Evolutionary conservation across 2,329 filamentous ascomycete genomes (phyloP), one percentile per base, ranked within the genome.

Genomic region (Sporothrix dimorphospora): DNA sequence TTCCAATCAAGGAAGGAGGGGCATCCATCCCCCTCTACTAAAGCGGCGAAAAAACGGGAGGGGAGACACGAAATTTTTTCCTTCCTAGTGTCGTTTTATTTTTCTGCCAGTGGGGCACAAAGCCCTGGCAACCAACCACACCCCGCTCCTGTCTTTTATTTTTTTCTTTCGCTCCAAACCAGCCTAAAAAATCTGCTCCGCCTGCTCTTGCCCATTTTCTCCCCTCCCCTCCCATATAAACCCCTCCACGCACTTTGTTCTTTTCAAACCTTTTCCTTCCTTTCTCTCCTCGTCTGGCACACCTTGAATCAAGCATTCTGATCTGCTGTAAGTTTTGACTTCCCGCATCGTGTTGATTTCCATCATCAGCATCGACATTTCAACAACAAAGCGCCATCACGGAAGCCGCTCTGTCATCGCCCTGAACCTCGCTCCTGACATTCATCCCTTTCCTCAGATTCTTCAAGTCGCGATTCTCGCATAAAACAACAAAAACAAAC

Each of bases 221-320:
- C 53, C 42, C 59, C 40, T 49, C 66, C 24, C 30, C 55, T 72
- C 63, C 72, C 74, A 74, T 76, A 75, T 73, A 76, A 76, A 75
- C 75, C 74, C 74, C 75, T 73, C 73, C 73, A 74, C 72, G 72
- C 72, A 72, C 72, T 72, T 68, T 19, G 3, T 72, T 73, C 59
- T 70, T 76, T 76, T 67, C 57, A 72, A 72, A 73, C 19, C 47
- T 67, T 73, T 73, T 73, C 65, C 72, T 55, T 45, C n/a, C 72
- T 76, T 78, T 81, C 76, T 74, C 76, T 78, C 79, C 78, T 77
- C 77, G 77, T 80, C 79, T 78, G 78, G 78, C 79, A 81, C 79
- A 81, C 80, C 80, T 77, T 80, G 80, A 81, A 81, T 80, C 80
- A 79, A 80, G 79, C 79, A 81, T 81, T 81, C 80, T 73, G 73